Evolutionary conservation across 176 grass and related monocot genomes (phyloP), one percentile per base, ranked within the genome.

Genomic region (Avena eriantha): DNA sequence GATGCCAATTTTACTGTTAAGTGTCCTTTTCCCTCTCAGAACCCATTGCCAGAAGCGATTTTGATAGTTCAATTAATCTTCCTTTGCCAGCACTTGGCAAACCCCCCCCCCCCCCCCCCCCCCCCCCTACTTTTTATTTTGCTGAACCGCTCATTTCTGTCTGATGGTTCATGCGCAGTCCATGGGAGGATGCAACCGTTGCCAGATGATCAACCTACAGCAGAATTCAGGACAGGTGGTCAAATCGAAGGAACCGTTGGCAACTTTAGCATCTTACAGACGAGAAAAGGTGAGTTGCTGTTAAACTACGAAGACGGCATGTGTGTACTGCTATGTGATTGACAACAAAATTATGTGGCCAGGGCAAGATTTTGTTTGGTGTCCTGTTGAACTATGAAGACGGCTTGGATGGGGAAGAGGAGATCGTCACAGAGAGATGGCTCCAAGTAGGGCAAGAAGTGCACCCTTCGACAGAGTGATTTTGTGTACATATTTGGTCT

Each of bases 341-440:
- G 3, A 39, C n/a, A 15, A 15, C 23, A 2, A 19, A 59, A 68
- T 55, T 59, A 69, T 50, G 51, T 16, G 66, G 63, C 6, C 91
- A 98, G 96, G 96, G 93, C 31, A 95, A 90, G 65, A 98, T 98
- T 88, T 67, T 98, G 67, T 98, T 98, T 58, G 93, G 96, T 18
- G 23, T 98, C 46, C 80, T 98, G 47, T 64, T 96, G 57, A 94
- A 88, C 82, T 96, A 92, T 15, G 92, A 98, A 88, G 81, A 90
- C 36, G 23, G 73, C 23, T 51, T n/a, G 13, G 86, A 89, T 4
- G 87, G 48, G n/a, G 81, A 89, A 60, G 71, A 87, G 71, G 90
- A 83, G 57, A 69, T 33, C 8, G 29, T 36, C 48, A 41, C 67
- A 69, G 90, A 90, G 79, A 95, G 50, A 90, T 98, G 96, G 92